Conservation (phyloP, 495 filamentous ascomycete genomes). For the Evernia prunastri region DNA sequence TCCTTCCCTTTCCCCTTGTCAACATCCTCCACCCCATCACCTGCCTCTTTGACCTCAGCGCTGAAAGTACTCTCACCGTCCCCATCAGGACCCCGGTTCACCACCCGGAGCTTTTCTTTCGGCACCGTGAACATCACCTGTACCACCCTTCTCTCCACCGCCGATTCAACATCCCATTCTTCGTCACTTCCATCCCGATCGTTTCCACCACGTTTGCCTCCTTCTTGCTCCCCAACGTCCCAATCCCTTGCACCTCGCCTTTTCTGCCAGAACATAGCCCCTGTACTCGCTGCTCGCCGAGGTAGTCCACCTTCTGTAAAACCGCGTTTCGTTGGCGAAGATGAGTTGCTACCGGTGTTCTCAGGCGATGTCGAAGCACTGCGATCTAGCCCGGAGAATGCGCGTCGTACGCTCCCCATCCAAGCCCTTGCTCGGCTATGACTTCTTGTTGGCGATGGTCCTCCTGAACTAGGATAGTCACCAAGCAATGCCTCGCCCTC, state of each 20-base stretch:
- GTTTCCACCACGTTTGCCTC: slow-evolving; percentile 11
- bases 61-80: slow-evolving; percentile 41
- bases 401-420: slow-evolving; percentile 52
- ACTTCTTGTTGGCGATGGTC: slow-evolving; percentile 31
- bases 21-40: slow-evolving; percentile 21
- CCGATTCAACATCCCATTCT: slow-evolving; percentile 87
- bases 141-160: slow-evolving; percentile 70
- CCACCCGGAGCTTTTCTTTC: slow-evolving; percentile 73
- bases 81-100: slow-evolving; percentile 58
- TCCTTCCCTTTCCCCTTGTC: slow-evolving; percentile 28
- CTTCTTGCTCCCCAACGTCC: slow-evolving; percentile 39
- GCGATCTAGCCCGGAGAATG: slow-evolving; percentile 38
- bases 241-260: slow-evolving; percentile 55
- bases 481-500: slow-evolving; percentile 60
- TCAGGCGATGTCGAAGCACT: slow-evolving; percentile 32
- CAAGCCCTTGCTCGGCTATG: slow-evolving; percentile 42
- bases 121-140: slow-evolving; percentile 95
- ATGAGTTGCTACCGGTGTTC: slow-evolving; percentile 20
- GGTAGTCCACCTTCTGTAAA: slow-evolving; percentile 29
- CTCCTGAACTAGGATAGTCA: slow-evolving; percentile 31
- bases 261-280: slow-evolving; percentile 51
- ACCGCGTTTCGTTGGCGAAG: slow-evolving; percentile 22
- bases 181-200: slow-evolving; percentile 45
- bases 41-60: slow-evolving; percentile 21
- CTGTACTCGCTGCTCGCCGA: slow-evolving; percentile 52